phyloP scores from a whole-genome alignment of 768 basidiomycete genomes.

The Sistotremastrum niveocremeum region DNA sequence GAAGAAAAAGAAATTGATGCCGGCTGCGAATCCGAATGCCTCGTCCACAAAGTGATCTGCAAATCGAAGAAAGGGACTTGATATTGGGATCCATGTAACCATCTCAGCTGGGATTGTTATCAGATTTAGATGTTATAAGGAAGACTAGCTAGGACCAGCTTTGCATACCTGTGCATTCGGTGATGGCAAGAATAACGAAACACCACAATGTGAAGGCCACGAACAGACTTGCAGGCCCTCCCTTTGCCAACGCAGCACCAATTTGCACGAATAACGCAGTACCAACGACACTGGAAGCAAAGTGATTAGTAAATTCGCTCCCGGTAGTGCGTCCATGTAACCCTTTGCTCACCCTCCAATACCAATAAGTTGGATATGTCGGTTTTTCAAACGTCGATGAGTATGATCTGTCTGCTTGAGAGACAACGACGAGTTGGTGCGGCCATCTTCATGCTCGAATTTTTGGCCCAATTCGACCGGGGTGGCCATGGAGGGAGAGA shows the following conservation, averaged over 20 bases:
- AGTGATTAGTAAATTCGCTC: conserved; percentile 1
- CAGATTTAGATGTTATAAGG: background rate
- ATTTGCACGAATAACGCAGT: too few relatives aligned
- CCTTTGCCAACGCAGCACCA: too few relatives aligned
- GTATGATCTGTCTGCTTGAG: too few relatives aligned
- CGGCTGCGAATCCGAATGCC: conserved; percentile 17
- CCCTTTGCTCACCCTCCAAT: conserved; percentile 26
- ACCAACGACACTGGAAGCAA: conserved; percentile 4
- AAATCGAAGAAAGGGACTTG: conserved; percentile 23
- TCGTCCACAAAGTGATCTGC: conserved; percentile 18
- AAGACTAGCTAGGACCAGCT: background rate
- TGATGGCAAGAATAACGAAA: conserved; percentile 34
- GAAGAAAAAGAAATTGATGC: conserved; percentile 16
- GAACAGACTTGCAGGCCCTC: conserved; percentile 25
- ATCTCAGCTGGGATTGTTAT: conserved; percentile 9
- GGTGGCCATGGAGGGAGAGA: too few relatives aligned
- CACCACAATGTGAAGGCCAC: conserved; percentile 38
- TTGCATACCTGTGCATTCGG: conserved; percentile 20
- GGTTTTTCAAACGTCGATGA: conserved; percentile 1
- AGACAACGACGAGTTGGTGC: too few relatives aligned
- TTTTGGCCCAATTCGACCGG: too few relatives aligned
- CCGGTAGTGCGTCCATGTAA: background rate
- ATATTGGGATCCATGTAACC: conserved; percentile 12
- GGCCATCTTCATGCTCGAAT: too few relatives aligned
- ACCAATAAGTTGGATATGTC: conserved; percentile 40